Conservation (phyloP, 2,329 filamentous ascomycete genomes). For the Trichoderma polysporum region DNA sequence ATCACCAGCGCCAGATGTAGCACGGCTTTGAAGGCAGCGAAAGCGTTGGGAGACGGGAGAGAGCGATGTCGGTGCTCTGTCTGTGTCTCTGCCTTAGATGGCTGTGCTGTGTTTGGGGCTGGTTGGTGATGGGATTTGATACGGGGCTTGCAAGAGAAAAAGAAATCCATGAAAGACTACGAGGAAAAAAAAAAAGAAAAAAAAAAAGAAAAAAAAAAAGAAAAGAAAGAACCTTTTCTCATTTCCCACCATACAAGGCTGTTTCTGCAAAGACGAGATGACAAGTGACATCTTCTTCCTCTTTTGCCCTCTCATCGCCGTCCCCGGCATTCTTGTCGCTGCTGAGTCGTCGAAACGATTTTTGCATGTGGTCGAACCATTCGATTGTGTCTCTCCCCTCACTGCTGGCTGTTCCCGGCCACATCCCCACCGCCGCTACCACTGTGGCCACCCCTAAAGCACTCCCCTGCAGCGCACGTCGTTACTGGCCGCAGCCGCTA, state of each 20-base stretch:
- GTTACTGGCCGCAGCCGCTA: background rate
- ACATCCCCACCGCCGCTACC: constrained; percentile 9
- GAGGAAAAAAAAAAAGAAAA: background rate
- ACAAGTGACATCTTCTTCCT: background rate
- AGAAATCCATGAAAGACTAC: background rate
- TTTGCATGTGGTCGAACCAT: constrained; percentile 14
- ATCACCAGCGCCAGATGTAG: background rate
- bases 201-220: background rate
- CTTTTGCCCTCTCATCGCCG: background rate
- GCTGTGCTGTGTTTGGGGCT: background rate
- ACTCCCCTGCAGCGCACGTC: constrained; percentile 8
- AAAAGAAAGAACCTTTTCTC: background rate
- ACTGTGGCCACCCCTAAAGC: constrained; percentile 3
- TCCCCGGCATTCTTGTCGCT: background rate
- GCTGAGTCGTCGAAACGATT: background rate
- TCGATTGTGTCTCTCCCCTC: background rate
- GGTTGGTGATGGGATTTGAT: background rate
- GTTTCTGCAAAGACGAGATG: background rate
- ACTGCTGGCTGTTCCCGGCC: background rate
- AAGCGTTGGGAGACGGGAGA: background rate
- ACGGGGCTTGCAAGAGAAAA: background rate
- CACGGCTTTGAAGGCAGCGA: background rate
- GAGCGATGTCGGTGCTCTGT: constrained; percentile 5
- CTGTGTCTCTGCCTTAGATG: background rate
- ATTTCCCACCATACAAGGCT: background rate